Percentiles rank a stretch among this genome's conserved stretches.
Conservation (phyloP, 176 grass and related monocot genomes). For the Poa pratensis region DNA sequence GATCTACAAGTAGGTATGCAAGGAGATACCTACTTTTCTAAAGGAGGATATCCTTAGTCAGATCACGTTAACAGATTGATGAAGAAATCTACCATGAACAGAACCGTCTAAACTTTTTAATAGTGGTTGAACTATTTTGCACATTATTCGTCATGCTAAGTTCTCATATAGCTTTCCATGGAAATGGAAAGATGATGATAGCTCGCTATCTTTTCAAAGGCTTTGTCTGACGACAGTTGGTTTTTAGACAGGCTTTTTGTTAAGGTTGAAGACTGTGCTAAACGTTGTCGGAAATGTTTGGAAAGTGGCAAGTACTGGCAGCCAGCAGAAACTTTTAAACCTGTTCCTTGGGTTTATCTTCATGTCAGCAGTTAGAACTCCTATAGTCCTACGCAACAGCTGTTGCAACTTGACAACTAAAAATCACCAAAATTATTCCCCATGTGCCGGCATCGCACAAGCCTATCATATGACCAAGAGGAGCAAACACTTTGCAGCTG, state of each 20-base stretch:
- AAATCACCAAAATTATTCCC: neutral
- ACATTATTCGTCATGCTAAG: neutral
- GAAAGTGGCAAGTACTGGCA: neutral
- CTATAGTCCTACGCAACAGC: slow-evolving; percentile 3
- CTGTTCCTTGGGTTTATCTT: neutral
- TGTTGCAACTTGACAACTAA: neutral
- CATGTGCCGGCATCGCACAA: neutral
- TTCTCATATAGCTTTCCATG: neutral
- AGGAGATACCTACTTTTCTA: neutral
- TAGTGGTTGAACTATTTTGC: slow-evolving; percentile 15
- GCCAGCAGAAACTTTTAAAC: neutral
- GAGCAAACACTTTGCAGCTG: neutral
- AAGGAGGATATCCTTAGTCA: slow-evolving; percentile 3
- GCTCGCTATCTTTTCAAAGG: neutral
- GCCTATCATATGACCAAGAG: neutral
- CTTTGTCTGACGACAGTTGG: neutral
- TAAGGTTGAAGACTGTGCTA: slow-evolving; percentile 1
- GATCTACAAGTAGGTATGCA: slow-evolving; percentile 17
- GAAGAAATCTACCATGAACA: neutral
- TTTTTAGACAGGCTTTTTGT: neutral
- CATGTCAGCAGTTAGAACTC: neutral
- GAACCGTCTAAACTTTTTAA: neutral
- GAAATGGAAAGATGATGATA: neutral
- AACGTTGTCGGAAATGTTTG: neutral
- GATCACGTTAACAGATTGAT: neutral